Conservation (phyloP, 169 alveolate species). For the Cryptosporidium parvum region DNA sequence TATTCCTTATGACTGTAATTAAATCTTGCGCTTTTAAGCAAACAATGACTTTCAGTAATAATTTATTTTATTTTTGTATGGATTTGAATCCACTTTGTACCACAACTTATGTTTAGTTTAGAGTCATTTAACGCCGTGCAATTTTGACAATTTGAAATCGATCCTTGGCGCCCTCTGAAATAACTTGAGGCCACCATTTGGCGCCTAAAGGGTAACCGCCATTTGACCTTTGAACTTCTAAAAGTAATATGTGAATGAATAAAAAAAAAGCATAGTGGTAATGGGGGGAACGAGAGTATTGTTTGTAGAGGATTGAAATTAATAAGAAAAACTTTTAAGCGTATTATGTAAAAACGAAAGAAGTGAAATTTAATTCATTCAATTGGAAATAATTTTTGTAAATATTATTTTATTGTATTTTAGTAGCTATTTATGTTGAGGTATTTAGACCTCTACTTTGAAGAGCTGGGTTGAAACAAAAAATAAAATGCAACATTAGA, state of each 20-base stretch:
- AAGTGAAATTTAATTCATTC: background rate
- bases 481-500: background rate
- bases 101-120: background rate
- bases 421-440: no score
- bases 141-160: background rate
- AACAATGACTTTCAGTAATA: no score
- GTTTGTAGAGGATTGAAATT: background rate
- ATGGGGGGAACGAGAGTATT: background rate
- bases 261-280: no score
- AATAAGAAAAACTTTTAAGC: no score
- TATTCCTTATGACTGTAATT: no score
- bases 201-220: background rate
- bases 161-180: background rate
- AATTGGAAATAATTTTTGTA: no score
- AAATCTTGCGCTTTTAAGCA: background rate
- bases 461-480: background rate
- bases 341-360: no score
- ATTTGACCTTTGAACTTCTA: background rate
- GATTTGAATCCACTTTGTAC: background rate
- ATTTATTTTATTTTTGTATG: no score
- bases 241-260: no score
- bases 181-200: background rate
- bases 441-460: background rate
- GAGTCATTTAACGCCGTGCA: background rate
- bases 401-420: no score